Percentiles rank a stretch among this genome's conserved stretches.
phyloP scores from a whole-genome alignment of 345 rosid genomes.

The Populus pruinosa region DNA sequence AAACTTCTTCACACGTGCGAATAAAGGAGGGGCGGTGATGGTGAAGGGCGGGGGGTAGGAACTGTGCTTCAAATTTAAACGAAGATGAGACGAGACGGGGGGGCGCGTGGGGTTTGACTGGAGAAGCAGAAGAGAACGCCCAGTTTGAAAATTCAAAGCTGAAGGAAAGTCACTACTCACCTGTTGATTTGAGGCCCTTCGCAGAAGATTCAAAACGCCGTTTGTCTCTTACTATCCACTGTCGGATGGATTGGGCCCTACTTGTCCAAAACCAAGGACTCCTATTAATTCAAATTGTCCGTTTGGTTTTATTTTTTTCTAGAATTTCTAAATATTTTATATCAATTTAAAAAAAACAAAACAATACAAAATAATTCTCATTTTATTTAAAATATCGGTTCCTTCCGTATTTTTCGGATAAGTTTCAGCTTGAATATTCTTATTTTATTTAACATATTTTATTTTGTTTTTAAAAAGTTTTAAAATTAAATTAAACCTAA shows the following conservation, averaged over 20 bases:
- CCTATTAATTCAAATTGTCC: background rate
- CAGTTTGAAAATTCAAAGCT: slow-evolving; percentile 1
- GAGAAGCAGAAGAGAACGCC: background rate
- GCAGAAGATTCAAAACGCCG: slow-evolving; percentile 7
- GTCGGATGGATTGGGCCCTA: background rate
- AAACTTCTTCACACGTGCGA: background rate
- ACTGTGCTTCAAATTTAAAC: too few relatives aligned
- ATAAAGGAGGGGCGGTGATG: background rate
- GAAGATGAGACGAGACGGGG: background rate
- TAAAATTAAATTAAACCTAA: too few relatives aligned
- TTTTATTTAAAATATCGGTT: too few relatives aligned
- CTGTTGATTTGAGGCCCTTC: background rate
- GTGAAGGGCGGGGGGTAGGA: background rate
- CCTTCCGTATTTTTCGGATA: too few relatives aligned
- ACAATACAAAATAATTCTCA: too few relatives aligned
- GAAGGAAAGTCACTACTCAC: background rate
- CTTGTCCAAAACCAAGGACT: background rate
- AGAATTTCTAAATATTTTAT: too few relatives aligned
- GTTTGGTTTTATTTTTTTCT: too few relatives aligned
- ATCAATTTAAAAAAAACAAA: too few relatives aligned
- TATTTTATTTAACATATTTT: too few relatives aligned
- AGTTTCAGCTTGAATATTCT: too few relatives aligned
- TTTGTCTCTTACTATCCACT: background rate
- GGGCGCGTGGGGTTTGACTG: slow-evolving; percentile 1
- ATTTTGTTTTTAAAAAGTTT: too few relatives aligned